phyloP scores from a whole-genome alignment of 2,329 filamentous ascomycete species.

The Penicillium crustosum region DNA sequence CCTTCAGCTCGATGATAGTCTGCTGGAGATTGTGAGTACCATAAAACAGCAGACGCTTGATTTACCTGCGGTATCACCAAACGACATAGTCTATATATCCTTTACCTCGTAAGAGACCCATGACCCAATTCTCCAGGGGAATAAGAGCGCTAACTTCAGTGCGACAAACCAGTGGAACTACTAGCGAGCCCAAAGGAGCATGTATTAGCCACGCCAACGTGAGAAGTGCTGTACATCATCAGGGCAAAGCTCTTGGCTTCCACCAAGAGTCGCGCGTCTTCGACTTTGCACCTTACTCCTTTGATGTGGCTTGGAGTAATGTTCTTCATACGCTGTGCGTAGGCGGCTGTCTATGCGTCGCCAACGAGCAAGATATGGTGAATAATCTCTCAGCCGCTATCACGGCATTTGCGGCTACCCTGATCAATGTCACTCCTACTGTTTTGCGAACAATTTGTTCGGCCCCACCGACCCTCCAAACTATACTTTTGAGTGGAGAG shows the following conservation, averaged over 20 bases:
- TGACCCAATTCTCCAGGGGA: not conserved
- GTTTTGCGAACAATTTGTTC: not conserved
- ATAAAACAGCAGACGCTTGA: not conserved
- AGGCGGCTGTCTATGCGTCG: not conserved
- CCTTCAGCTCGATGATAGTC: not conserved
- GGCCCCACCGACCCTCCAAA: not conserved
- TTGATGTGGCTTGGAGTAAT: not conserved
- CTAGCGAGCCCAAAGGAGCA: not conserved
- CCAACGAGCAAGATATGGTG: conserved; percentile 1
- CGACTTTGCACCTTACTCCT: conserved; percentile 1
- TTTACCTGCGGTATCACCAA: not conserved
- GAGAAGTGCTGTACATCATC: not conserved
- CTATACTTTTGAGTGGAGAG: not conserved
- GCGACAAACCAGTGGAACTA: not conserved
- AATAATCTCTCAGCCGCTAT: not conserved
- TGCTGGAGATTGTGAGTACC: not conserved
- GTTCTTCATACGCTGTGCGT: not conserved
- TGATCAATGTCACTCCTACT: not conserved
- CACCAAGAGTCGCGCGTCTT: not conserved
- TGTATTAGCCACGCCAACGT: not conserved
- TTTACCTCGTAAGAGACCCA: not conserved
- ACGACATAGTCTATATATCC: not conserved
- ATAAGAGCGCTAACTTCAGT: not conserved
- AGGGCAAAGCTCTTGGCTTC: not conserved
- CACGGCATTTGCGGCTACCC: not conserved